These are phyloP conservation scores for Fusarium redolens DNA, from an alignment of 2,329 filamentous ascomycete genomes.

Conservation along the genomic window DNA sequence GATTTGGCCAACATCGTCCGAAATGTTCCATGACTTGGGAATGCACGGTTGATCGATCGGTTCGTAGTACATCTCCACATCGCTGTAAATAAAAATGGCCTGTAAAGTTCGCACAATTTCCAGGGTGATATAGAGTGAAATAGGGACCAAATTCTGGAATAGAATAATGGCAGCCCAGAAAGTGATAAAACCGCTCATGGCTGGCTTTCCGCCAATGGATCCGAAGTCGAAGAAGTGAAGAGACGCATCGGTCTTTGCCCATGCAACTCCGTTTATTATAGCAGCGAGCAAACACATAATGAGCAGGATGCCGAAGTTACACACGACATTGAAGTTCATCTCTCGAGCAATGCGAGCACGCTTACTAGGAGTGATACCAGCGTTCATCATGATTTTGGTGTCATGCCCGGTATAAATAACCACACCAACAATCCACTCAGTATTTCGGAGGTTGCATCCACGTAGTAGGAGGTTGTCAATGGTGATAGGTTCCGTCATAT, in stretches of 20 bases:
- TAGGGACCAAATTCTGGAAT: slow-evolving; percentile 98
- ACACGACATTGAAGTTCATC: slow-evolving; percentile 96
- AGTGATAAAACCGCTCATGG: slow-evolving; percentile 90
- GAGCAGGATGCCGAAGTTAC: slow-evolving; percentile 93
- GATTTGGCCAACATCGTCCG: slow-evolving; percentile 96
- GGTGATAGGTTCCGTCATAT: slow-evolving; percentile 91
- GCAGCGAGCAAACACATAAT: slow-evolving; percentile 89
- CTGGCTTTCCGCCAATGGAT: slow-evolving; percentile 78
- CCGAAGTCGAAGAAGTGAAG: slow-evolving; percentile 86
- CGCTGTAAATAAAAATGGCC: slow-evolving; percentile 97
- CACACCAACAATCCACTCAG: slow-evolving; percentile 93
- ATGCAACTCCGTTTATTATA: slow-evolving; percentile 85
- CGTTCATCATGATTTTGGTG: slow-evolving; percentile 99
- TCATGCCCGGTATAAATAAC: slow-evolving; percentile 96
- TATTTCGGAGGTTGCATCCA: slow-evolving; percentile 93
- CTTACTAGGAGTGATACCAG: slow-evolving; percentile 94
- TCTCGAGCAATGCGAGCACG: slow-evolving; percentile 90
- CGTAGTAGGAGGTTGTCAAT: slow-evolving; percentile 96
- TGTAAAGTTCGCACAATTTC: slow-evolving; percentile 95
- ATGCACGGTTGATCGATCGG: slow-evolving; percentile 93
- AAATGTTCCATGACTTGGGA: slow-evolving; percentile 99
- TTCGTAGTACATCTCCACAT: slow-evolving; percentile 97
- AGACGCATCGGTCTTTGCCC: slow-evolving; percentile 80
- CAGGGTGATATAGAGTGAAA: slow-evolving; percentile 96
- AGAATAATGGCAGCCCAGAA: slow-evolving; percentile 96